Conservation (phyloP, 1,139 yeast species). For the Blastobotrys ciferrii region DNA sequence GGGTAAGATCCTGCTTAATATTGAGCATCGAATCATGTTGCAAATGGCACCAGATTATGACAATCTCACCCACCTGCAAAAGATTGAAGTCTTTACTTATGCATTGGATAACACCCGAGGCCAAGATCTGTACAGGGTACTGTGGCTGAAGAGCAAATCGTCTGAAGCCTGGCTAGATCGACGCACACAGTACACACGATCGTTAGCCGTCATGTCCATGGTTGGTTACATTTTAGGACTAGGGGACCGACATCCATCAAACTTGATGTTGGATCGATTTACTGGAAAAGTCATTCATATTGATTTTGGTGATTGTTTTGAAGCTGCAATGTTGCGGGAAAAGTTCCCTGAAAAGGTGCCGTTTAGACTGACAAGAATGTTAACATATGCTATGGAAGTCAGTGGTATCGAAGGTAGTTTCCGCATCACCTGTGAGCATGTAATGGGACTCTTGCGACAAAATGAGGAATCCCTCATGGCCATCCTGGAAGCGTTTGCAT, state of each 20-base stretch:
- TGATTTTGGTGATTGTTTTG: slow-evolving; percentile 99
- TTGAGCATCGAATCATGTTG: slow-evolving; percentile 92
- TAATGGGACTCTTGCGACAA: slow-evolving; percentile 88
- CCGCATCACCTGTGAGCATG: slow-evolving; percentile 95
- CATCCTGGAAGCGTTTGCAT: slow-evolving; percentile 95
- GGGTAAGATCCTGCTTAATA: slow-evolving; percentile 81
- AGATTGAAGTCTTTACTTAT: slow-evolving; percentile 94
- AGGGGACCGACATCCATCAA: slow-evolving; percentile 98
- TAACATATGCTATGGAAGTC: slow-evolving; percentile 98
- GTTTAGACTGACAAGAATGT: slow-evolving; percentile 92
- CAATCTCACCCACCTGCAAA: slow-evolving; percentile 78
- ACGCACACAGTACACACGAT: slow-evolving; percentile 91
- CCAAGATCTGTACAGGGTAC: slow-evolving; percentile 89
- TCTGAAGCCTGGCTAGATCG: slow-evolving; percentile 98
- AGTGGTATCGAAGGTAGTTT: slow-evolving; percentile 98
- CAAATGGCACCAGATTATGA: slow-evolving; percentile 99
- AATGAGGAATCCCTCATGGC: slow-evolving; percentile 98
- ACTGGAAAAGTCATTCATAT: slow-evolving; percentile 96
- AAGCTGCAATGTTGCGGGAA: slow-evolving; percentile 93
- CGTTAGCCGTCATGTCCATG: slow-evolving; percentile 98
- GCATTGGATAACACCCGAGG: slow-evolving; percentile 96
- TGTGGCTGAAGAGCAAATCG: slow-evolving; percentile 94
- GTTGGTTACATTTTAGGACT: slow-evolving; percentile 93
- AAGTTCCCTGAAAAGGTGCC: slow-evolving; percentile 99
- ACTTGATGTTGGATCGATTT: slow-evolving; percentile 87